Base-by-base conservation (phyloP, 768 basidiomycete genomes). In the Tylopilus plumbeoviolaceoides region DNA sequence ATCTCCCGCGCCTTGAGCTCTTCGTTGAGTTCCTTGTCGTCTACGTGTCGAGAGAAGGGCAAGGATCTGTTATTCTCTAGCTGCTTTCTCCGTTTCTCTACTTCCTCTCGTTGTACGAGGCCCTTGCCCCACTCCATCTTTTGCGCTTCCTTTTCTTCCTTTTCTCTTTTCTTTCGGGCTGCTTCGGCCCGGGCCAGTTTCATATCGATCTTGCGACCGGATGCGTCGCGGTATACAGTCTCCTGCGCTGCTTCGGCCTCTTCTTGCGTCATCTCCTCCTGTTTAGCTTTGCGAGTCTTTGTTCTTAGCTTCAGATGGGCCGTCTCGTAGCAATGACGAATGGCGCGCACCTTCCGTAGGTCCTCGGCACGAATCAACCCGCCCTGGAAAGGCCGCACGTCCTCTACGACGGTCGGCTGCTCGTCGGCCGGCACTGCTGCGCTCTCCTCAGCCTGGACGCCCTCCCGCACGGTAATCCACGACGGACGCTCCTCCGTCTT, bases 101-200 rank as follows among this genome's bases (percentile, higher is more conserved):
- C 73, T 54, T 94, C 89, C 21, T 90, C 87, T 54, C 84, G 75
- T 73, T 98, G 97, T 36, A 93, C 88, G 33, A 98, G 63, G 28
- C 97, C 97, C 70, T 95, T 98, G 1, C 92, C 93, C 97, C 97
- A 98, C 67, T 95, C 91, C 91, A 95, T 93, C 75, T 91, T 95
- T 66, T 81, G 75, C 46, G 88, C 88, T 64, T 95, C 91, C 64
- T 82, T 83, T 72, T 97, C 90, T 66, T 94, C 86, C 53, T 78
- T 75, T 65, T 92, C 87, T 20, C 91, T 78, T 63, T 93, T 92
- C 69, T 80, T 67, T 58, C 84, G 75, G 40, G 87, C 87, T 28
- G 91, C 91, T 63, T 95, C 94, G 14, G 91, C 95, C 51, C 79
- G 81, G 27, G 86, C 88, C 1, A 87, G 80, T 65, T 90, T 91